These are phyloP conservation scores for Vitis vinifera DNA, from an alignment of 164 flowering plant genomes.

Conservation along the genomic window DNA sequence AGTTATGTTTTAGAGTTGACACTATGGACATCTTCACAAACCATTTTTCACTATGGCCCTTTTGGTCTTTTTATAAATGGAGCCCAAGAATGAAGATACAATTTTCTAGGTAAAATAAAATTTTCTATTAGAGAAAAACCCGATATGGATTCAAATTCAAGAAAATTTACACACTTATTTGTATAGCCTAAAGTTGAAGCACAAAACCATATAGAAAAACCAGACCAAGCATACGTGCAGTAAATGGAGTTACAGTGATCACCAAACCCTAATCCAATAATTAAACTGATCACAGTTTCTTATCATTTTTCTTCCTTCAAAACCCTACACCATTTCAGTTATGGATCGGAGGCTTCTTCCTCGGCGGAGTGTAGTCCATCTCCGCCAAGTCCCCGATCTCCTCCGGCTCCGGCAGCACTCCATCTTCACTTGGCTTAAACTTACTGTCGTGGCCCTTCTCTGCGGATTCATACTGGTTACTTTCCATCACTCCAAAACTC, in stretches of 20 bases:
- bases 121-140: too few species aligned
- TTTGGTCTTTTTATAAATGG: too few species aligned
- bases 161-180: too few species aligned
- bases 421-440: slow-evolving; percentile 9
- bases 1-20: too few species aligned
- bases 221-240: too few species aligned
- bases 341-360: slow-evolving; percentile 46
- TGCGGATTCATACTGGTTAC: background rate
- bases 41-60: too few species aligned
- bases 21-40: too few species aligned
- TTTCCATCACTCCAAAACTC: slow-evolving; percentile 3
- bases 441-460: background rate
- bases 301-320: background rate
- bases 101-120: too few species aligned
- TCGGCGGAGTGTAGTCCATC: slow-evolving; percentile 45
- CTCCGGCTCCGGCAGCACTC: background rate
- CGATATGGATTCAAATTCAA: too few species aligned
- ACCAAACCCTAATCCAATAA: background rate
- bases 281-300: background rate
- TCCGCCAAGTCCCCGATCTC: slow-evolving; percentile 15
- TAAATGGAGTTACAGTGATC: background rate
- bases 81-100: too few species aligned
- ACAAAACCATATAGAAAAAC: too few species aligned
- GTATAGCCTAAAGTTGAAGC: too few species aligned
- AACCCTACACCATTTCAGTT: slow-evolving; percentile 16